Evolutionary conservation across 1,284 basidiomycete species (phyloP), one percentile per base, ranked within the genome.

Genomic region (Pseudozyma thailandica): DNA sequence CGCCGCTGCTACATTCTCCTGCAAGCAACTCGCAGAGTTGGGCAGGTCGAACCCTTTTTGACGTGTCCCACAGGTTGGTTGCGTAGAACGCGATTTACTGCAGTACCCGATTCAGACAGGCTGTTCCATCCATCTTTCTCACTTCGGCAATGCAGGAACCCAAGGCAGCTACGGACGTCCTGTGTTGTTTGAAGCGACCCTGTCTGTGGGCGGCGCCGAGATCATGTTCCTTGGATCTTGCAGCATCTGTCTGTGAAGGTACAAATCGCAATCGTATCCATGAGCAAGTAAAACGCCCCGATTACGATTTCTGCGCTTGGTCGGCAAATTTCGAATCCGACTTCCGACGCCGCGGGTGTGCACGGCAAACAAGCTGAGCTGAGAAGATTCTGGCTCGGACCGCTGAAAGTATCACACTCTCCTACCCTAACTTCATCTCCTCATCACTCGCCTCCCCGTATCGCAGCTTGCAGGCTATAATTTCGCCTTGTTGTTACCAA

Each of bases 261-360:
- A 18, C 26, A 30, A 16, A 50, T 47, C 49, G 26, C 30, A 7
- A 38, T 38, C 35, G 21, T 20, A 20, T 48, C 23, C 7, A 20
- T 23, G n/a, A n/a, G n/a, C n/a, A n/a, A n/a, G n/a, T 2, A 2
- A 9, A 42, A 2, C 2, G 3, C 16, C 42, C 43, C 44, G 50
- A 50, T 50, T 28, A 8, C 4, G 35, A 20, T 13, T 41, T 38
- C n/a, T 27, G 10, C 35, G 23, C 23, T 10, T 51, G 20, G 20
- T 59, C 57, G 63, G 63, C 56, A 59, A 56, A 52, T 52, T 56
- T 51, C 33, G 44, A 44, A 20, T 60, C 63, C 57, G 63, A 53
- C 23, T 60, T 66, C 57, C 63, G 62, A 50, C 18, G 16, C 5
- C 23, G 39, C 54, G 54, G 53, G 42, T 30, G 41, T 50, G 37